phyloP scores from a whole-genome alignment of 495 filamentous ascomycete species.

The Hypoxylon perforatum region DNA sequence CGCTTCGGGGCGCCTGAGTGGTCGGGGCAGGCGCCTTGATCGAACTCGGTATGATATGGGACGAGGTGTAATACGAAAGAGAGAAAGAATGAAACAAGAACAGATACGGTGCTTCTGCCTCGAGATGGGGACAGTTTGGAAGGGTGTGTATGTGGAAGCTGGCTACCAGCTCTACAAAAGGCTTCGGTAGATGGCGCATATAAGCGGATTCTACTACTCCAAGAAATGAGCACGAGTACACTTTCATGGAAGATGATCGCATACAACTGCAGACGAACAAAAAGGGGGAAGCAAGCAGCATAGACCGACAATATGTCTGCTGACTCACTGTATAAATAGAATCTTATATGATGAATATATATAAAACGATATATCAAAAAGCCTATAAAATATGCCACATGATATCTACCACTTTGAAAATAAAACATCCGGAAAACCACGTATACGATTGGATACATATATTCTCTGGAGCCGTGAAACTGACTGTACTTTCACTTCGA shows the following conservation, averaged over 20 bases:
- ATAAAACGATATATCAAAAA: neutral
- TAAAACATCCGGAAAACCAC: too few species aligned
- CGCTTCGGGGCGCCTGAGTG: constrained; percentile 70
- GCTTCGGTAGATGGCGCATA: neutral
- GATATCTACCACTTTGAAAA: too few species aligned
- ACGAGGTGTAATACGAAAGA: too few species aligned
- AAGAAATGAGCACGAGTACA: neutral
- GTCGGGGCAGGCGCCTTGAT: constrained; percentile 31
- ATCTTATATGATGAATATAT: neutral
- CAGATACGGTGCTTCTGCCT: too few species aligned
- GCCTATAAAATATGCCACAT: too few species aligned
- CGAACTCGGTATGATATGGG: neutral
- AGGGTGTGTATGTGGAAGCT: neutral
- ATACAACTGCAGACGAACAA: neutral
- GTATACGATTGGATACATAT: too few species aligned
- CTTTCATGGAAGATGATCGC: neutral
- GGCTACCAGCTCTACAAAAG: neutral
- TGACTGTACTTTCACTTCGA: too few species aligned
- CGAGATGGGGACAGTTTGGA: neutral
- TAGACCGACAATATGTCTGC: neutral
- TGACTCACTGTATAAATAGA: constrained; percentile 14
- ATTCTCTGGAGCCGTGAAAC: too few species aligned
- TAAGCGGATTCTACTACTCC: too few species aligned
- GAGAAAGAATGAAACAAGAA: too few species aligned
- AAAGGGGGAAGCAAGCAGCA: constrained; percentile 6